phyloP scores from a whole-genome alignment of 805 yeast genomes.

The Maudiozyma bulderi region DNA sequence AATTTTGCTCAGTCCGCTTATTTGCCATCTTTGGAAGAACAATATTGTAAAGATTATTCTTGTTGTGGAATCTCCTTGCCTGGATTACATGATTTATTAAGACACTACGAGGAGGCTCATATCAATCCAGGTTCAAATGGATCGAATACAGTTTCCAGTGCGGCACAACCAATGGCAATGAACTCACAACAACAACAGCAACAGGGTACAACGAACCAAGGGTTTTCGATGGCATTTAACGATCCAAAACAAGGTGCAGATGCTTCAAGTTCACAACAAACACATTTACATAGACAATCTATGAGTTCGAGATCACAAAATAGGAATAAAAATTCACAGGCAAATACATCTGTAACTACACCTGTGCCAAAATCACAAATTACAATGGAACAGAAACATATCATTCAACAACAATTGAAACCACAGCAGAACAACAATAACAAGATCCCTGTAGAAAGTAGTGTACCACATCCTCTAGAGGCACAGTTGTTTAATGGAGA shows the following conservation, averaged over 20 bases:
- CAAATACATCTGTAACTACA: too few species aligned
- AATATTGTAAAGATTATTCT: constrained; percentile 91
- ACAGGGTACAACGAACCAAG: background rate
- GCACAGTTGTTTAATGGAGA: constrained; percentile 12
- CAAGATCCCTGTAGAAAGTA: background rate
- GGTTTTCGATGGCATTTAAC: background rate
- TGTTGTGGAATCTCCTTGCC: constrained; percentile 93
- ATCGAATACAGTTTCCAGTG: background rate
- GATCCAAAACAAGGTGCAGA: background rate
- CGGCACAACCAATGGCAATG: background rate
- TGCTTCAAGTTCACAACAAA: background rate
- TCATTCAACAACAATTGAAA: constrained; percentile 5
- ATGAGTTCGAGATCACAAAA: background rate
- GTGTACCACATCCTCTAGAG: background rate
- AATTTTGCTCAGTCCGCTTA: constrained; percentile 55
- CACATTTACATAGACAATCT: background rate
- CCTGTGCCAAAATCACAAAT: background rate
- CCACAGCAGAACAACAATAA: background rate
- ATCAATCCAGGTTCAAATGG: constrained; percentile 52
- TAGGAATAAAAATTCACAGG: background rate
- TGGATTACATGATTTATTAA: constrained; percentile 81
- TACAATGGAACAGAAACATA: constrained; percentile 1
- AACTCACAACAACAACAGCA: background rate
- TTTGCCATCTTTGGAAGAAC: constrained; percentile 87
- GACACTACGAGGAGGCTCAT: constrained; percentile 96